These are phyloP conservation scores for Sarcodon sp. DNA, from an alignment of 768 basidiomycete species.

Conservation along the genomic window DNA sequence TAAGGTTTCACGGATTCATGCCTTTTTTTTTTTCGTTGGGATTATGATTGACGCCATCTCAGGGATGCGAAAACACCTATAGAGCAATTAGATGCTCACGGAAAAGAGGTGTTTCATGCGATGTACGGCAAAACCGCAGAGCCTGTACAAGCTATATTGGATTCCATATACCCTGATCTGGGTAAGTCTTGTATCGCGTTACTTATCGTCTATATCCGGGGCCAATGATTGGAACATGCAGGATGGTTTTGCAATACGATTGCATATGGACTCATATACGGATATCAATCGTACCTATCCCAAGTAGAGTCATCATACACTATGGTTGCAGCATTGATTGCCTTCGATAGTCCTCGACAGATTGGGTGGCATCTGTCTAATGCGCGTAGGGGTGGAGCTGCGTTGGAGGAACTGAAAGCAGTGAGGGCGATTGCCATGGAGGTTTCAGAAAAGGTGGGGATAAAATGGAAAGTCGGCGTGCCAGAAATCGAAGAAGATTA, in stretches of 20 bases:
- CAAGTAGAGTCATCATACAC: conserved; percentile 45
- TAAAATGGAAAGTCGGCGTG: conserved; percentile 39
- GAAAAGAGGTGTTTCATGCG: conserved; percentile 28
- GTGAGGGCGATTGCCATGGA: conserved; percentile 43
- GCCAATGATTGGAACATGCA: conserved; percentile 11
- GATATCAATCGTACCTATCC: conserved; percentile 31
- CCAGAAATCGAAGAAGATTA: conserved; percentile 22
- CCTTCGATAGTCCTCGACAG: conserved; percentile 48
- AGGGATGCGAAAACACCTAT: conserved; percentile 31
- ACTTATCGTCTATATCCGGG: neutral
- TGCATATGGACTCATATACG: conserved; percentile 46
- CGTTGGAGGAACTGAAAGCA: conserved; percentile 34
- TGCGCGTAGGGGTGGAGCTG: conserved; percentile 42
- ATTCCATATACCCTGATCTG: conserved; percentile 46
- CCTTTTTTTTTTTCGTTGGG: too few species aligned
- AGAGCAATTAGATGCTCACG: conserved; percentile 28
- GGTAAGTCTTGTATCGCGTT: conserved; percentile 24
- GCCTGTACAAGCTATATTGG: conserved; percentile 32
- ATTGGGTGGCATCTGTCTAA: conserved; percentile 54
- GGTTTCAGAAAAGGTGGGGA: conserved; percentile 31
- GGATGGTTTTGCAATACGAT: conserved; percentile 41
- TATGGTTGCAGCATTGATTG: conserved; percentile 48
- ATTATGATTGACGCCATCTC: neutral
- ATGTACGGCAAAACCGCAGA: conserved; percentile 47
- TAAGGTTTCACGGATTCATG: conserved; percentile 23